These are phyloP conservation scores for Starmerella floris DNA, from an alignment of 805 yeast genomes.

Conservation along the genomic window DNA sequence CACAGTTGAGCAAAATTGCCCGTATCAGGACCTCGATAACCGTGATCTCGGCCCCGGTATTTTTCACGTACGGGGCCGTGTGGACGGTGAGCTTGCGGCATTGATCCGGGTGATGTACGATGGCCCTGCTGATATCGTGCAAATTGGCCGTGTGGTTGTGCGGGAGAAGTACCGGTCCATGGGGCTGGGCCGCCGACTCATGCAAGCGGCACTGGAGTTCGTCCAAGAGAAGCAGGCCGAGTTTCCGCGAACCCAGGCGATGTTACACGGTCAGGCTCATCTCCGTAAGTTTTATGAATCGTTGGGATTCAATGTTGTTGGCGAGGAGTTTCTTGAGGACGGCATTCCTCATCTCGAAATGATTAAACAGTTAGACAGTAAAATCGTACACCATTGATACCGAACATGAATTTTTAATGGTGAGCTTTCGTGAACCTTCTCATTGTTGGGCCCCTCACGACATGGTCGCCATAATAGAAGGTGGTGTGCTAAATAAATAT, in stretches of 20 bases:
- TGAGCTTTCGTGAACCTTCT: no score
- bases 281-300: slow-evolving; percentile 17
- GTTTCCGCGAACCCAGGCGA: not conserved
- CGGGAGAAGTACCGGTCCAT: slow-evolving; percentile 5
- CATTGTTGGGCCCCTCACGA: no score
- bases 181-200: slow-evolving; percentile 17
- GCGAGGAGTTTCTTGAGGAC: slow-evolving; percentile 18
- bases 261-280: slow-evolving; percentile 20
- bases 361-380: slow-evolving; percentile 1
- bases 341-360: slow-evolving; percentile 19
- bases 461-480: no score
- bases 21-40: slow-evolving; percentile 20
- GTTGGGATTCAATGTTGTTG: slow-evolving; percentile 15
- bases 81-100: slow-evolving; percentile 7
- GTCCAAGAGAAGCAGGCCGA: slow-evolving; percentile 5
- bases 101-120: slow-evolving; percentile 11
- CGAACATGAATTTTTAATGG: not conserved
- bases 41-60: slow-evolving; percentile 13
- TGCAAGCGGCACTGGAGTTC: slow-evolving; percentile 2
- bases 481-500: not conserved
- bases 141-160: slow-evolving; percentile 21
- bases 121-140: slow-evolving; percentile 1
- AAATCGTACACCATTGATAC: not conserved
- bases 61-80: slow-evolving; percentile 13
- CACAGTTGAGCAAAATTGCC: slow-evolving; percentile 21